Evolutionary conservation across 371 early-diverging fungal species (phyloP).

Genomic region (Syncephalastrum monosporum): DNA sequence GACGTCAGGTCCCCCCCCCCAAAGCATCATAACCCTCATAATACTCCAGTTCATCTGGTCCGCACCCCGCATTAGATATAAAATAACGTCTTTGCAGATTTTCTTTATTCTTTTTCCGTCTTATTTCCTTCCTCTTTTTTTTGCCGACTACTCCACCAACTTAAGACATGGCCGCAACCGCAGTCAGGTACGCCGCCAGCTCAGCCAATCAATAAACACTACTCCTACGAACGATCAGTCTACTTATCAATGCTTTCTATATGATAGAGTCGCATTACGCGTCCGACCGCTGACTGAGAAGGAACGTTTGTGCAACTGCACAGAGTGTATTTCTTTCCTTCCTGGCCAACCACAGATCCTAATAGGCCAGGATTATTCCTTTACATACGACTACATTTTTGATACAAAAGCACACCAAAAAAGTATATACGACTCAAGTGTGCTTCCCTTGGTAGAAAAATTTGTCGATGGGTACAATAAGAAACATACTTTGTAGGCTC

Average conservation of each 20-base stretch:
- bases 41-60: too few species aligned
- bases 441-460: constrained; percentile 74
- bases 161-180: constrained; percentile 19
- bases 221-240: constrained; percentile 1
- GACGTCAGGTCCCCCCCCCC: too few species aligned
- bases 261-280: constrained; percentile 70
- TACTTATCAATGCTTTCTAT: background rate
- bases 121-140: constrained; percentile 7
- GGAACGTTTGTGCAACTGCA: constrained; percentile 66
- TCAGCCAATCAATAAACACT: background rate
- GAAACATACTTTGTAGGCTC: background rate
- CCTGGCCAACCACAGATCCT: constrained; percentile 63
- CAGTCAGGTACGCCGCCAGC: constrained; percentile 27
- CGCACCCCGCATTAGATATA: too few species aligned
- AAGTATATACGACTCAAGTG: constrained; percentile 66
- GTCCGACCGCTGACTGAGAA: constrained; percentile 78
- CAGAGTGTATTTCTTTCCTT: constrained; percentile 67
- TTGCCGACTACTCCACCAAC: constrained; percentile 1
- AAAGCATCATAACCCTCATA: too few species aligned
- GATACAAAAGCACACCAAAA: constrained; percentile 68
- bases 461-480: constrained; percentile 82
- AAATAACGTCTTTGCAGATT: too few species aligned
- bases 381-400: constrained; percentile 88
- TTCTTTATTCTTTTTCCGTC: constrained; percentile 6
- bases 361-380: constrained; percentile 68